phyloP scores from a whole-genome alignment of 768 basidiomycete species.

The Cystofilobasidium ferigula region DNA sequence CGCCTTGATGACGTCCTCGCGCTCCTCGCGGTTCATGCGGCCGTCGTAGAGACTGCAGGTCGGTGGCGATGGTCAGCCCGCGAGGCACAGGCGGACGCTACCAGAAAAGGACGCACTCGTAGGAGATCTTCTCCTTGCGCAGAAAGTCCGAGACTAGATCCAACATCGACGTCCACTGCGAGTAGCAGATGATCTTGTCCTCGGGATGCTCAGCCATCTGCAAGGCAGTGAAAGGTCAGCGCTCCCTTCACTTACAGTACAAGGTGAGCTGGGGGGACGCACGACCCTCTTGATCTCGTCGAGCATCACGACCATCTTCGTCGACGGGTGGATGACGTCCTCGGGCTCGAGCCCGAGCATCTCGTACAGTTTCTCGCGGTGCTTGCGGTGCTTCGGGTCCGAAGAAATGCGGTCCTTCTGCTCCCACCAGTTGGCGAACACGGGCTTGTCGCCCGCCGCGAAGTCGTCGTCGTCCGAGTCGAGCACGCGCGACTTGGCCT shows the following conservation, averaged over 20 bases:
- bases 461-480: constrained; percentile 33
- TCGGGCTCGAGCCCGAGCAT: neutral
- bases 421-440: neutral
- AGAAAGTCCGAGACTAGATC: constrained; percentile 55
- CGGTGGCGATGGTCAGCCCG: neutral
- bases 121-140: constrained; percentile 27
- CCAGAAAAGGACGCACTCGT: neutral
- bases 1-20: constrained; percentile 33
- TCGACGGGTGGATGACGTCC: constrained; percentile 30
- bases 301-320: constrained; percentile 28
- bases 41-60: constrained; percentile 35
- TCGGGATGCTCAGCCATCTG: constrained; percentile 45
- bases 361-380: neutral
- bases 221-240: constrained; percentile 29
- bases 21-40: constrained; percentile 33
- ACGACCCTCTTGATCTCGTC: constrained; percentile 3
- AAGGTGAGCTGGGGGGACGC: too few relatives aligned
- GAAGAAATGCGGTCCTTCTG: neutral
- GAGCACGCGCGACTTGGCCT: constrained; percentile 3
- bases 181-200: constrained; percentile 48
- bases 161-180: constrained; percentile 60
- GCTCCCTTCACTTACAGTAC: too few relatives aligned
- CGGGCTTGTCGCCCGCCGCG: neutral
- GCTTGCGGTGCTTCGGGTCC: neutral
- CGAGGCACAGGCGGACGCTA: neutral